Evolutionary conservation across 495 filamentous ascomycete species (phyloP).

Genomic region (Penicillium tannophilum): DNA sequence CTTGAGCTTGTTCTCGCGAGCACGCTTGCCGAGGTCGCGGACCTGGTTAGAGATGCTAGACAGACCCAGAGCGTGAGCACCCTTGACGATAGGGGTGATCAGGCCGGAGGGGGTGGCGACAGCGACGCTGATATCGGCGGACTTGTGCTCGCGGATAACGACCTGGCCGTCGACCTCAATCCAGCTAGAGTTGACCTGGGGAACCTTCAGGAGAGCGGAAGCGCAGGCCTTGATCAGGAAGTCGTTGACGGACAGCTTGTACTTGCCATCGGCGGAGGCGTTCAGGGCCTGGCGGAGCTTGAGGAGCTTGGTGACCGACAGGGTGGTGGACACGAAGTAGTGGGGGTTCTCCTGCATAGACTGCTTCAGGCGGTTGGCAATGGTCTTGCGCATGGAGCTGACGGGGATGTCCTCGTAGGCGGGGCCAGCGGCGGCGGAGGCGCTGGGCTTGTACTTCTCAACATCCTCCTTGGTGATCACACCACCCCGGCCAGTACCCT

Average conservation of each 20-base stretch:
- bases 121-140: slow-evolving; percentile 88
- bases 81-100: slow-evolving; percentile 96
- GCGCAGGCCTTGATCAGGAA: slow-evolving; percentile 97
- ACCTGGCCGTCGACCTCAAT: slow-evolving; percentile 70
- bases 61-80: slow-evolving; percentile 80
- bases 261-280: slow-evolving; percentile 80
- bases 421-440: slow-evolving; percentile 57
- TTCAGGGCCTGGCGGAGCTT: slow-evolving; percentile 97
- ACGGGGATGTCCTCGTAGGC: slow-evolving; percentile 83
- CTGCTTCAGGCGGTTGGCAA: slow-evolving; percentile 86
- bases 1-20: slow-evolving; percentile 96
- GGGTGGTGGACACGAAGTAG: slow-evolving; percentile 88
- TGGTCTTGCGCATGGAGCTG: slow-evolving; percentile 95
- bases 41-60: slow-evolving; percentile 82
- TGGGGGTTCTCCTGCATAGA: slow-evolving; percentile 93
- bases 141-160: slow-evolving; percentile 88
- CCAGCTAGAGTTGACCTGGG: slow-evolving; percentile 95
- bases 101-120: slow-evolving; percentile 92
- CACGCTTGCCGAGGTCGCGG: slow-evolving; percentile 95
- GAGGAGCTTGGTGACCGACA: slow-evolving; percentile 91
- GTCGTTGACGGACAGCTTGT: slow-evolving; percentile 99
- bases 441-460: slow-evolving; percentile 72
- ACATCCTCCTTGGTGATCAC: slow-evolving; percentile 90
- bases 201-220: slow-evolving; percentile 87
- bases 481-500: slow-evolving; percentile 85